These are phyloP conservation scores for Penicillium coffeae DNA, from an alignment of 495 filamentous ascomycete genomes.

Conservation along the genomic window DNA sequence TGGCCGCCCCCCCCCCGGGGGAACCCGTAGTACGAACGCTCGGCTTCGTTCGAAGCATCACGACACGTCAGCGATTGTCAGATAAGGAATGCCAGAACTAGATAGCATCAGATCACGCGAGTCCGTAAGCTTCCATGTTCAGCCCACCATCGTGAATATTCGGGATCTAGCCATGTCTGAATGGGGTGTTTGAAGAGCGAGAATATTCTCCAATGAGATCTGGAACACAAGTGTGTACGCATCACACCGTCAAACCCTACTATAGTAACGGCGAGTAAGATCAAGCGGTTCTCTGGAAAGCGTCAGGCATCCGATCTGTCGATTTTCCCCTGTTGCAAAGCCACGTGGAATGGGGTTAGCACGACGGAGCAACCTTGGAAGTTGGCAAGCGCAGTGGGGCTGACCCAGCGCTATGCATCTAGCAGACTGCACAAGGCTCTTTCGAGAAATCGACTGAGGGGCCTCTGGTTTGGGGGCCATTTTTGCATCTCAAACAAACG, in stretches of 20 bases:
- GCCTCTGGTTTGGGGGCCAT: not conserved
- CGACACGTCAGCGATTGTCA: not conserved
- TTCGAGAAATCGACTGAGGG: not conserved
- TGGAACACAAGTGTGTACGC: no score
- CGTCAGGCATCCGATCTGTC: slow-evolving; percentile 5
- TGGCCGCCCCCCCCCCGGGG: no score
- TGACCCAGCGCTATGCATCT: not conserved
- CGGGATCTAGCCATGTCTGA: no score
- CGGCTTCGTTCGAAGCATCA: not conserved
- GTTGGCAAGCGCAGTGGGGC: not conserved
- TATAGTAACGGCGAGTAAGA: no score
- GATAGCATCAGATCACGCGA: not conserved
- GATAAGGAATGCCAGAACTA: not conserved
- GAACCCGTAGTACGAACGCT: not conserved
- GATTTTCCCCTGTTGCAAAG: not conserved
- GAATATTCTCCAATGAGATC: no score
- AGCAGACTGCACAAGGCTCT: not conserved
- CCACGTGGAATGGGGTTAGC: slow-evolving; percentile 9
- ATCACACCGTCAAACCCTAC: no score
- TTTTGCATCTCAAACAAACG: no score
- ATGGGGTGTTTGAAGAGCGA: no score
- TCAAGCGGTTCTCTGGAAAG: not conserved
- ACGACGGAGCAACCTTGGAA: not conserved
- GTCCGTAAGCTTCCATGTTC: not conserved
- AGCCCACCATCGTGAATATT: no score